Base-by-base conservation (phyloP, 163 green algal genomes). In the Trebouxiophyceae sp. region DNA sequence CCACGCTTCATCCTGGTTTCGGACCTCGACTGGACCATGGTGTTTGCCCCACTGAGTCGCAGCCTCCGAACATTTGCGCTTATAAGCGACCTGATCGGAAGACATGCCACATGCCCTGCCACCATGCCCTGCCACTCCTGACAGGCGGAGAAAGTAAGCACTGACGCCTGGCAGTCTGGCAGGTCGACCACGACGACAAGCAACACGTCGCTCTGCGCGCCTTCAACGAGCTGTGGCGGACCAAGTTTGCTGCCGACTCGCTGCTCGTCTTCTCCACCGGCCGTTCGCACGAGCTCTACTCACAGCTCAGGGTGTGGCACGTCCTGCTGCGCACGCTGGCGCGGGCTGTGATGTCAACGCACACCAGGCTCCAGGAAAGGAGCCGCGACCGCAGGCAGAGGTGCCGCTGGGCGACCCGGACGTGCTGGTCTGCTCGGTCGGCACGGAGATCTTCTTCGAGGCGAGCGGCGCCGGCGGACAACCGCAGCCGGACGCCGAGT, bases 21-120 rank as follows among this genome's bases (percentile, higher is more conserved):
- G 1, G 91, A 97, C 66, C 76, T 97, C 32, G 91, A 97, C 62
- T 89, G 93, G 78, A 97, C 91, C 0, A 95, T 97, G 90, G 91
- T 50, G 39, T 50, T 50, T 12, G 19, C 39, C 39, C 19, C 19
- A 16, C 39, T 50, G 12, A 12, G 39, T 50, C 39, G 12, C 39
- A 46, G 8, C 16, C 22, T 45, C 26, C 32, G 23, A 24, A 23
- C 23, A 45, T 8, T 64, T 50, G 23, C 19, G 19, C 28, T 29
- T 28, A 64, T 64, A 33, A 45, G 31, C 60, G 8, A 23, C 57
- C 19, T 8, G 19, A 27, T n/a, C n/a, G n/a, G n/a, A n/a, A n/a
- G n/a, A n/a, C n/a, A n/a, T n/a, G n/a, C n/a, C n/a, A n/a, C n/a
- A n/a, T n/a, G n/a, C n/a, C n/a, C n/a, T n/a, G n/a, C n/a, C n/a